Base-by-base conservation (phyloP, 2,329 filamentous ascomycete genomes). In the Bipolaris zeicola region DNA sequence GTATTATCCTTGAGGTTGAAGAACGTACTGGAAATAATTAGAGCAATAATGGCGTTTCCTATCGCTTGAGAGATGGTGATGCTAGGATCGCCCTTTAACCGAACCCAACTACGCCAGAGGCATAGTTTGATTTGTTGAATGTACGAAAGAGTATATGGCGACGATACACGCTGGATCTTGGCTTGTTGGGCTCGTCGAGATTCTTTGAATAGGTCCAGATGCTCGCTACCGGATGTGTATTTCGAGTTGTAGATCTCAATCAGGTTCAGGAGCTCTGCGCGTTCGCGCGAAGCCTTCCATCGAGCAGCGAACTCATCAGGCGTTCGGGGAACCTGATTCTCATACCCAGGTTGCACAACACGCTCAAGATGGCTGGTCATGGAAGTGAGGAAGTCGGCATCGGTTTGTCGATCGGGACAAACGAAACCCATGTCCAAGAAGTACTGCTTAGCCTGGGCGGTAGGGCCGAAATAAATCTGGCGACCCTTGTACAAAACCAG, bases 71-170 rank as follows among this genome's bases (percentile, higher is more conserved):
- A 86, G 20, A 93, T 64, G 0, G 89, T 91, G 65, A 95, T 79
- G 69, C 85, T 89, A 20, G 90, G 88, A 70, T 97, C 93, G 50
- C 89, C 90, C 52, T 81, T 82, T 6, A 96, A 81, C 50, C 93
- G 87, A 69, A 87, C 85, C 79, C 89, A 95, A 8, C 91, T 92
- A 70, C 93, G 89, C 81, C 87, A 87, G 46, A 96, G 80, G 73
- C 92, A 96, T 10, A 97, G 85, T 57, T 83, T 74, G 61, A 96
- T 77, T 75, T 97, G 93, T 75, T 93, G 87, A 3, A 58, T 48
- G 64, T 89, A 90, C 0, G 91, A 94, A 34, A 96, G 80, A 0
- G 91, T 96, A 75, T 89, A 96, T 0, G 93, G 92, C 1, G 91
- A 96, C 73, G 86, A 85, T 46, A 82, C 75, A 2, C 91, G 88